These are phyloP conservation scores for Pythium folliculosum DNA, from an alignment of 352 stramenopile species.

Conservation along the genomic window DNA sequence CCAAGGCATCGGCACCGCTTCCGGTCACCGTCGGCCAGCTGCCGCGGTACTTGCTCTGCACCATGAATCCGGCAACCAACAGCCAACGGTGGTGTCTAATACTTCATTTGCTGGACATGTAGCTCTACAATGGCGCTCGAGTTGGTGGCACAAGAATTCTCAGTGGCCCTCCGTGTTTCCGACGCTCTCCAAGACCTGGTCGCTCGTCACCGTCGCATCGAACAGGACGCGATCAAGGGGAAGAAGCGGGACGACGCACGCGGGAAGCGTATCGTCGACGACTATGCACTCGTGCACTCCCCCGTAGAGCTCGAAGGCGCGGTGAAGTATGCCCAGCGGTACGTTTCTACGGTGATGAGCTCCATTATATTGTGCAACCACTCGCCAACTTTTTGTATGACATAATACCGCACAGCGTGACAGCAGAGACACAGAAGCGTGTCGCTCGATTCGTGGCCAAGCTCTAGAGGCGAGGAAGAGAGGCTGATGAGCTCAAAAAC, in stretches of 20 bases:
- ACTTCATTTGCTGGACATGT: too few species aligned
- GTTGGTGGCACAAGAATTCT: constrained; percentile 51
- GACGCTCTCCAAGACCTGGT: constrained; percentile 72
- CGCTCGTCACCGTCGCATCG: constrained; percentile 48
- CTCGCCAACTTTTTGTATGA: not conserved
- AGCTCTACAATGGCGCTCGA: constrained; percentile 15
- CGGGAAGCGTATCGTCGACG: constrained; percentile 63
- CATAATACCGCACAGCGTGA: constrained; percentile 6
- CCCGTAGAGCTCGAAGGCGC: constrained; percentile 26
- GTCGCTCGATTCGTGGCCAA: constrained; percentile 26
- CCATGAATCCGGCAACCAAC: not conserved
- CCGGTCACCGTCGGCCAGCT: constrained; percentile 9
- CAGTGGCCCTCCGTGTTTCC: constrained; percentile 33
- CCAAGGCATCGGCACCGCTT: constrained; percentile 26
- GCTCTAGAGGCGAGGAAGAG: constrained; percentile 20
- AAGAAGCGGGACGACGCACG: constrained; percentile 77
- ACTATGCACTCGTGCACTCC: constrained; percentile 69
- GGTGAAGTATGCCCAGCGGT: constrained; percentile 29
- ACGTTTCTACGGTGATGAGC: not conserved
- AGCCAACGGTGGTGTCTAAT: too few species aligned
- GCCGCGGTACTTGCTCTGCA: constrained; percentile 30
- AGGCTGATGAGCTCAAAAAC: constrained; percentile 16
- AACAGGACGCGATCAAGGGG: constrained; percentile 55
- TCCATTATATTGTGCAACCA: not conserved
- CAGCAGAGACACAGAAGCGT: constrained; percentile 16